Percentiles rank a stretch among this genome's conserved stretches.
Conservation (phyloP, 2,329 filamentous ascomycete species). For the Fusarium sp. region DNA sequence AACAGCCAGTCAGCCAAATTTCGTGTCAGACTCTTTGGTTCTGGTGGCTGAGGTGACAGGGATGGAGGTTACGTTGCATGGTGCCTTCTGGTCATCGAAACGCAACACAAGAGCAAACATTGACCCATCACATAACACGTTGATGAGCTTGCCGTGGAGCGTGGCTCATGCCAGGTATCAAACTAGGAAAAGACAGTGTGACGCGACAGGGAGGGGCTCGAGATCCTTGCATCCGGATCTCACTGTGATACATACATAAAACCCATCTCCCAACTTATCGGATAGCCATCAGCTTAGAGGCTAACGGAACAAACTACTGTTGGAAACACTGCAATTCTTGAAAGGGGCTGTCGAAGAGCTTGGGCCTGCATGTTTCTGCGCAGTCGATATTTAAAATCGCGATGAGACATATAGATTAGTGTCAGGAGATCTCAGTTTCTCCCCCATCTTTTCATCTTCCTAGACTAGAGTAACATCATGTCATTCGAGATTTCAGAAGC, state of each 20-base stretch:
- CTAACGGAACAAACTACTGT: background rate
- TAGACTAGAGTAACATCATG: background rate
- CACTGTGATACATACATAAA: background rate
- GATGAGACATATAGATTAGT: background rate
- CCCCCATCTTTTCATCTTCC: background rate
- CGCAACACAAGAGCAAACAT: conserved; percentile 19
- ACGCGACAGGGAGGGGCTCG: background rate
- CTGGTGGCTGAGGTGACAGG: conserved; percentile 12
- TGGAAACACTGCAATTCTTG: background rate
- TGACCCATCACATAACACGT: conserved; percentile 16
- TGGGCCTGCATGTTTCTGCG: background rate
- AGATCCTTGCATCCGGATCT: background rate
- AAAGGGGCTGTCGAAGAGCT: background rate
- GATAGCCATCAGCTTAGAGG: background rate
- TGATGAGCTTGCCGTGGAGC: background rate
- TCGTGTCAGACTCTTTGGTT: background rate
- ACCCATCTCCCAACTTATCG: background rate
- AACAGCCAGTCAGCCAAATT: conserved; percentile 12
- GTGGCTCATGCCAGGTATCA: conserved; percentile 7
- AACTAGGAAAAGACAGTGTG: conserved; percentile 7
- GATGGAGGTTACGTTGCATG: conserved; percentile 31
- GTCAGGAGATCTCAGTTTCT: background rate
- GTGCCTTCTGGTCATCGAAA: conserved; percentile 12
- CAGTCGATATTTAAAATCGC: background rate
- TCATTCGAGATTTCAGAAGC: background rate